Conservation (phyloP, 2,329 filamentous ascomycete species). For the Colletotrichum viniferum region DNA sequence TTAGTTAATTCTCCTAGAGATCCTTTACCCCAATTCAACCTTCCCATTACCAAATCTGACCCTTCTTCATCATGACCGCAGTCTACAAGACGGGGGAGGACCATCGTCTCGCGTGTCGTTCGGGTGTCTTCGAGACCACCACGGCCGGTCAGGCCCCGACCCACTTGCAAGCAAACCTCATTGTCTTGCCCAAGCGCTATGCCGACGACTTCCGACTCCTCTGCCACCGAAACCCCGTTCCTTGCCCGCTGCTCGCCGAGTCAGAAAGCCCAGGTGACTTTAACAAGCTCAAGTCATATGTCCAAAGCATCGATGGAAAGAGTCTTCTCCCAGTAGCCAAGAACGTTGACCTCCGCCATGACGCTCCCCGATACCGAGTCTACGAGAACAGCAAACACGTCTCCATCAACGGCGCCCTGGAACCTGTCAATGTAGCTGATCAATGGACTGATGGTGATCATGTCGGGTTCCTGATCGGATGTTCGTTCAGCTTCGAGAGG, state of each 20-base stretch:
- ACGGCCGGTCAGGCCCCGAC: conserved; percentile 61
- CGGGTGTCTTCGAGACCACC: conserved; percentile 39
- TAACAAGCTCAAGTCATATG: conserved; percentile 37
- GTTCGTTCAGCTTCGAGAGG: conserved; percentile 67
- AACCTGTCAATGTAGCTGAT: conserved; percentile 42
- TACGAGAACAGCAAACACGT: conserved; percentile 52
- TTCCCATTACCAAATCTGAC: accelerated
- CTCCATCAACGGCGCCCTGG: conserved; percentile 29
- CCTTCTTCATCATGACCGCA: not conserved
- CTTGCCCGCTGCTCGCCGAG: conserved; percentile 64
- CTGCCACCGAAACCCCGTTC: conserved; percentile 65
- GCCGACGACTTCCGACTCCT: conserved; percentile 62
- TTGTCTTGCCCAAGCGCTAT: conserved; percentile 61
- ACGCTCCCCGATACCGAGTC: conserved; percentile 63
- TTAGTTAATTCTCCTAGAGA: not conserved
- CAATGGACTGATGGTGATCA: conserved; percentile 61
- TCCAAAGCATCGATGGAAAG: conserved; percentile 24
- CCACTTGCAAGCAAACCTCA: conserved; percentile 66
- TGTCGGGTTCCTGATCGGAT: conserved; percentile 67
- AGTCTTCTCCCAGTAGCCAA: conserved; percentile 31
- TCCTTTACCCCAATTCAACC: not conserved
- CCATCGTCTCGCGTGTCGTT: conserved; percentile 48
- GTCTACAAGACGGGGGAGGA: conserved; percentile 34
- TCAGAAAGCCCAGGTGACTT: conserved; percentile 48
- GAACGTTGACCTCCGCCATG: conserved; percentile 60